Base-by-base conservation (phyloP, 805 yeast genomes). In the Sugiyamaella floridensis region DNA sequence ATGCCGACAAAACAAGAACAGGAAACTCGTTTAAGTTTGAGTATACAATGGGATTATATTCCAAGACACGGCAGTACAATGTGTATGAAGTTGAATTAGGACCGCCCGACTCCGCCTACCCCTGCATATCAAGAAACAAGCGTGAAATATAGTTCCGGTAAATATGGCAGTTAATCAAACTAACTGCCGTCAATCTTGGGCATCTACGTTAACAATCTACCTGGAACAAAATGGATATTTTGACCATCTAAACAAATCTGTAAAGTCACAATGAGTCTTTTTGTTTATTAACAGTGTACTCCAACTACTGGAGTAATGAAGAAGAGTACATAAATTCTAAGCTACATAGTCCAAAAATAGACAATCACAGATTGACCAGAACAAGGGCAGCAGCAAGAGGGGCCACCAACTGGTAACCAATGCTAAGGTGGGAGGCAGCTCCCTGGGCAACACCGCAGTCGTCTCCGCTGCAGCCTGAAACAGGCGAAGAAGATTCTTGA, bases 401-500 rank as follows among this genome's bases (percentile, higher is more conserved):
- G 37, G 37, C 37, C 12, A 32, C n/a, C 37, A 32, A 11, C 37
- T 32, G 37, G 37, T 32, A 32, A 11, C 37, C 37, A 32, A 32
- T 32, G 37, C 37, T 32, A 32, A 32, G 37, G n/a, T 8, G 37
- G n/a, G 37, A 32, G 12, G 8, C 37, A 8, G 37, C 37, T 11
- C 37, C 37, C 37, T 11, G n/a, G 37, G 37, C 37, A 32, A 32
- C 37, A 32, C 37, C 37, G 9, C 37, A 32, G 37, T 32, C 37
- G 4, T 32, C 37, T 10, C 37, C 37, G 37, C 37, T 32, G 37
- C 37, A 32, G n/a, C 37, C 37, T 3, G 37, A 5, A 32, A 14
- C n/a, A 32, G 37, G n/a, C 4, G n/a, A 32, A 14, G n/a, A 32
- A 10, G 26, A 49, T 40, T 48, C 34, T 52, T 41, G n/a, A n/a